Percentiles rank a stretch among this genome's conserved stretches.
These are phyloP conservation scores for Fusarium citri DNA, from an alignment of 2,329 filamentous ascomycete genomes.

Conservation along the genomic window DNA sequence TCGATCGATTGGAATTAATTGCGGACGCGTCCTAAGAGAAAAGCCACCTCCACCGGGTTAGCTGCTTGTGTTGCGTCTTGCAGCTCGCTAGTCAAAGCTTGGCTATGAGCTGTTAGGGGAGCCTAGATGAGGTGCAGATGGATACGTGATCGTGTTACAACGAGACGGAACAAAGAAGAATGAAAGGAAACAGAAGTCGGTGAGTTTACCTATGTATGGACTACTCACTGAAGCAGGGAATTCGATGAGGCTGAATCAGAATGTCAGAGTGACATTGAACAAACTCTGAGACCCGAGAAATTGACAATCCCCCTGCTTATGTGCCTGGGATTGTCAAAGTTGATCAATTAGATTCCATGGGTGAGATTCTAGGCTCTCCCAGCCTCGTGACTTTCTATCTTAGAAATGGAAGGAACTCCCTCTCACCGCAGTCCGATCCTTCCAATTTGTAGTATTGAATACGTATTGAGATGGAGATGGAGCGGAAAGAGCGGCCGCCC, in stretches of 20 bases:
- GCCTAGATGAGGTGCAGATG: neutral
- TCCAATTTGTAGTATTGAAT: neutral
- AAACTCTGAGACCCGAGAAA: slow-evolving; percentile 1
- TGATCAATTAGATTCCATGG: neutral
- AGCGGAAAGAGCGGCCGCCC: slow-evolving; percentile 16
- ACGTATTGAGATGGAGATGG: neutral
- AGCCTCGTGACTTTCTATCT: slow-evolving; percentile 34
- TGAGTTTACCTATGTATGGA: slow-evolving; percentile 19
- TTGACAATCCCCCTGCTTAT: neutral
- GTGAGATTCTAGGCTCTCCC: slow-evolving; percentile 6
- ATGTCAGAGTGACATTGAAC: slow-evolving; percentile 32
- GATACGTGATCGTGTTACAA: neutral
- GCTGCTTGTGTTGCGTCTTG: slow-evolving; percentile 8
- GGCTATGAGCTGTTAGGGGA: slow-evolving; percentile 10
- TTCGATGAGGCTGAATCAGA: slow-evolving; percentile 21
- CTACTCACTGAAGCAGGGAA: neutral
- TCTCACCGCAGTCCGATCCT: slow-evolving; percentile 23
- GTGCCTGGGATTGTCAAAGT: neutral
- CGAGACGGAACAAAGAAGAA: neutral
- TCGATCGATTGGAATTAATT: slow-evolving; percentile 1
- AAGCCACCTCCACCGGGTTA: slow-evolving; percentile 22
- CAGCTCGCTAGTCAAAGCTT: slow-evolving; percentile 35
- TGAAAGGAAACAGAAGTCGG: slow-evolving; percentile 20
- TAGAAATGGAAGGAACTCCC: neutral
- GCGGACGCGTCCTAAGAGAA: slow-evolving; percentile 28